Base-by-base conservation (phyloP, 305 asterid species). In the Fraxinus angustifolia region DNA sequence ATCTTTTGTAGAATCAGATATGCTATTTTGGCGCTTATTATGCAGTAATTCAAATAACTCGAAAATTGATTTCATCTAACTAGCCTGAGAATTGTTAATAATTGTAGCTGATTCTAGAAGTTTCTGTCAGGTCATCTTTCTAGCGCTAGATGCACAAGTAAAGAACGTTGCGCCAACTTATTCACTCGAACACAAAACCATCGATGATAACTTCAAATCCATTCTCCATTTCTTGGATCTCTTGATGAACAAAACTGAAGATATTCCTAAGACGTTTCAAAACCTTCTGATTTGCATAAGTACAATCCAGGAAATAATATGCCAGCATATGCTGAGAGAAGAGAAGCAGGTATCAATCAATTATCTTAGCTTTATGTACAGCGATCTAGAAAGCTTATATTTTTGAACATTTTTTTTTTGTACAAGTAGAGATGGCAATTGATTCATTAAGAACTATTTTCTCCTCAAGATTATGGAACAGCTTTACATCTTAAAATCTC, bases 271-370 rank as follows among this genome's bases (percentile, higher is more conserved):
- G 84, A 81, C 85, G 87, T 88, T 92, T 75, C 92, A 88, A 85
- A 90, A 89, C 83, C 90, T 95, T 83, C 86, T 91, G 14, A 87
- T 87, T 83, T 91, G 85, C 76, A 81, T 92, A 40, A 91, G 92
- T 81, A 89, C 94, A 31, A 82, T 92, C 75, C 87, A 86, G 87
- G 75, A 88, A 82, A 86, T 83, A 87, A 87, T 95, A 83, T 86
- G 92, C 72, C 94, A 95, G 81, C 98, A 95, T 81, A 90, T 94
- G 95, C 90, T 86, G 84, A 93, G 93, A 90, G 98, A 94, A 91
- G 98, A 94, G 87, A 85, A 90, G 76, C 97, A 93, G 97, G 98
- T 94, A 82, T 73, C 70, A 38, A 56, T 60, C 68, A 80, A 83
- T 76, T 73, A 75, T 58, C 83, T 31, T 36, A 33, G 77, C 12